Evolutionary conservation across 345 rosid genomes (phyloP), one percentile per base, ranked within the genome.

Genomic region (Salix viminalis): DNA sequence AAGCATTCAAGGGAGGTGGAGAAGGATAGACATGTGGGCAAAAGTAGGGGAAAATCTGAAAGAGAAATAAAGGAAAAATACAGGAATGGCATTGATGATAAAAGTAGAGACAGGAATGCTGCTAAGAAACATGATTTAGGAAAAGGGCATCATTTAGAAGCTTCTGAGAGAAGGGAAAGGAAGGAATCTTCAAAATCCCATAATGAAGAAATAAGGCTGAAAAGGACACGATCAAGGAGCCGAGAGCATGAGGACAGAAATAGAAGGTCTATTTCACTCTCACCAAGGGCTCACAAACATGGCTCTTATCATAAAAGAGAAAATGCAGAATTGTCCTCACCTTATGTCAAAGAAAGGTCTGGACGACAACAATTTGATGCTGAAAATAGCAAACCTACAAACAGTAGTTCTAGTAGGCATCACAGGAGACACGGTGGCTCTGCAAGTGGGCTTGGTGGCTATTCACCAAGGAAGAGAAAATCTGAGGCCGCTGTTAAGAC

Each of bases 391-490:
- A 85, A 76, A 71, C 65, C 60, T 69, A 68, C 76, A 6, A 80
- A 84, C 76, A 88, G 89, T 79, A 91, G 88, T 72, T 85, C 83
- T 42, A 82, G 83, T 78, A 82, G 83, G 78, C 90, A 90, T 73
- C 83, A 83, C 79, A 87, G 77, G 78, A 76, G 88, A 79, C 90
- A 85, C 77, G 82, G 79, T 80, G 85, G 83, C 60, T 86, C 86
- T 70, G 75, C 78, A 32, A 92, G 98, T 82, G 90, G 97, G 67
- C 92, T 96, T 77, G 97, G 98, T 79, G 98, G 98, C 74, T 93
- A 93, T 85, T 93, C 97, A 19, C 98, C 99, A 24, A 89, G 96
- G 82, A 93, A 91, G 87, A 92, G 96, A 79, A 96, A 87, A 84
- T 84, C 84, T 56, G 90, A 89, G 70, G 83, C 84, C 50, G 85